Evolutionary conservation across 257 asterid species (phyloP), one percentile per base, ranked within the genome.

Genomic region (Solanum lycopersicoides): DNA sequence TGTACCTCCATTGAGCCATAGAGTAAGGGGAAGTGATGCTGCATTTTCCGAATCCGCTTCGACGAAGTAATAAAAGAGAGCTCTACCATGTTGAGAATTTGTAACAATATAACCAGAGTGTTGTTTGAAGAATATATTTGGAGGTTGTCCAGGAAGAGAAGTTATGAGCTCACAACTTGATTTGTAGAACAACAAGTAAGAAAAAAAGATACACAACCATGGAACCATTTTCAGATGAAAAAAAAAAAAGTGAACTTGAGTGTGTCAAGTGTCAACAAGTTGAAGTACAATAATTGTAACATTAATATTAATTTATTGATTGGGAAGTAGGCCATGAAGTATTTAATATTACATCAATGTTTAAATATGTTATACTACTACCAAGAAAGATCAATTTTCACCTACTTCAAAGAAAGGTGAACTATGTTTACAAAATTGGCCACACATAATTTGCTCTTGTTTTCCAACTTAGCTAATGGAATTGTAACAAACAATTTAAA

Each of bases 1-100:
- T 37, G 39, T 83, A 83, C 91, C 89, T 86, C 90, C 90, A 87
- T 88, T 88, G 7, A 89, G 86, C 91, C 91, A 88, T 1, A 88
- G 4, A 28, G 91, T 88, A 21, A 89, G 90, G 15, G 90, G 88
- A 23, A 16, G 91, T 20, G 88, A 56, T 53, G 44, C 37, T 21
- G 90, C 87, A 60, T 86, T 50, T 25, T 63, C 71, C 39, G 87
- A 86, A 35, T 89, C 86, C 28, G 90, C 91, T 82, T 89, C 89
- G 0, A 88, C 86, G 32, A 89, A 88, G 28, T 89, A 88, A 45
- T 89, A 89, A 28, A 88, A 88, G 20, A 88, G 47, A 32, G 89
- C 68, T 44, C 91, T 87, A 37, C 87, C 90, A 21, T 80, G 39
- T 82, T 32, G 66, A 53, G 74, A 80, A 85, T 89, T 88, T 16